Evolutionary conservation across 1,284 basidiomycete genomes (phyloP).

Genomic region (Leccinum fuscescens): DNA sequence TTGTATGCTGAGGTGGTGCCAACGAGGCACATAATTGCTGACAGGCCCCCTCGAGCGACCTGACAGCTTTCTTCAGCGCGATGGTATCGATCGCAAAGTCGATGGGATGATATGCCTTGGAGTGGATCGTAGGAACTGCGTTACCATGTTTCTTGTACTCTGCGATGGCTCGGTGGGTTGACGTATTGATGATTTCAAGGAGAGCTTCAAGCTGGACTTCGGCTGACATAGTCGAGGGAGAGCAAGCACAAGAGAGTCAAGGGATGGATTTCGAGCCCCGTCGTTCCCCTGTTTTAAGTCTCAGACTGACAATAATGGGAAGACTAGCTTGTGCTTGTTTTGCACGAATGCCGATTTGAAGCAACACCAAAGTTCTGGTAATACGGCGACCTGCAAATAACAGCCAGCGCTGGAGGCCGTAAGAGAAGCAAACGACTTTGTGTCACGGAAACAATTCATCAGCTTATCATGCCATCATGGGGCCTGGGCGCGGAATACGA

Average conservation of each 20-base stretch:
- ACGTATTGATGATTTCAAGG: conserved; percentile 6
- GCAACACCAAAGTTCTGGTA: neutral
- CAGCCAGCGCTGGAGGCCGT: neutral
- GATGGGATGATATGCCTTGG: conserved; percentile 23
- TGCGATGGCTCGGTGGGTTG: conserved; percentile 26
- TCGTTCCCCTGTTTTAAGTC: neutral
- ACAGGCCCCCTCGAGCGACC: conserved; percentile 29
- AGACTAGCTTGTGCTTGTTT: neutral
- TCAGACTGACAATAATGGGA: neutral
- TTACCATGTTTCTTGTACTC: conserved; percentile 28
- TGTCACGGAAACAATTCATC: neutral
- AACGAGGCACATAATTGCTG: conserved; percentile 30
- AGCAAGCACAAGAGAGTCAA: neutral
- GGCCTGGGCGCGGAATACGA: neutral
- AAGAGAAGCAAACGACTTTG: neutral
- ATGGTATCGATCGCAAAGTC: conserved; percentile 23
- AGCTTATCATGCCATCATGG: neutral
- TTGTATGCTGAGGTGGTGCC: conserved; percentile 30
- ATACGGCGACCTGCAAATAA: neutral
- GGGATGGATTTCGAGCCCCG: neutral
- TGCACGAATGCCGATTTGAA: neutral
- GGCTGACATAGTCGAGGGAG: conserved; percentile 17
- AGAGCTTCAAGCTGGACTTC: conserved; percentile 22
- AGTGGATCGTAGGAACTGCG: conserved; percentile 25
- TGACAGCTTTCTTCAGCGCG: conserved; percentile 28